Conservation (phyloP, 2,329 filamentous ascomycete species). For the Trichoderma afroharzianum region DNA sequence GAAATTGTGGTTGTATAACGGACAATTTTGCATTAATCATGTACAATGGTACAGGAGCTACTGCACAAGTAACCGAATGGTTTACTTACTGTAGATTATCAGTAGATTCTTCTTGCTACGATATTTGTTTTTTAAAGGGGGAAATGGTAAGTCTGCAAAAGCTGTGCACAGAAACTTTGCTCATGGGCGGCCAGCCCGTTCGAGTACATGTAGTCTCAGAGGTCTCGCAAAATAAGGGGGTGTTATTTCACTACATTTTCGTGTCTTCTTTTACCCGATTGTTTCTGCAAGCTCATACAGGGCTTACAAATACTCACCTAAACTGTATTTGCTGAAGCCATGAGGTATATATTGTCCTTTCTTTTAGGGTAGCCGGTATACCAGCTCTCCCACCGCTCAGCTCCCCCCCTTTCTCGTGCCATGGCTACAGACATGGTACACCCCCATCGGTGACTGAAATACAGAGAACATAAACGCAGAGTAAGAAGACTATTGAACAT, state of each 20-base stretch:
- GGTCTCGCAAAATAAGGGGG: neutral
- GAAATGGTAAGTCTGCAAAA: neutral
- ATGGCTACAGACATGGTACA: neutral
- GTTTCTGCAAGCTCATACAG: neutral
- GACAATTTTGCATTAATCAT: neutral
- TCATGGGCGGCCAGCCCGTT: neutral
- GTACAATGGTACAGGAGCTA: neutral
- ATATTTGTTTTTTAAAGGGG: neutral
- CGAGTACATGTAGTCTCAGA: neutral
- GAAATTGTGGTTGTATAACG: neutral
- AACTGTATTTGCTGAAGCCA: neutral
- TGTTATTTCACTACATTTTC: neutral
- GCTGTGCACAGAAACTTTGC: fast-evolving
- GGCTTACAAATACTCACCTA: neutral
- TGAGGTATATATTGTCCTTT: neutral
- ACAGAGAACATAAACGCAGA: too few relatives aligned
- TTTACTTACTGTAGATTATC: neutral
- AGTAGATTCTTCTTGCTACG: neutral
- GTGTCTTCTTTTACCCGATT: neutral
- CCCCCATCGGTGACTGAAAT: too few relatives aligned
- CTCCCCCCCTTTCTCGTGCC: neutral
- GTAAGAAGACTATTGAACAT: too few relatives aligned
- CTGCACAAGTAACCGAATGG: neutral
- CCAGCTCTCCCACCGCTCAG: neutral
- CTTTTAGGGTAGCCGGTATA: neutral